phyloP scores from a whole-genome alignment of 1,139 yeast genomes.

The Candida sojae region DNA sequence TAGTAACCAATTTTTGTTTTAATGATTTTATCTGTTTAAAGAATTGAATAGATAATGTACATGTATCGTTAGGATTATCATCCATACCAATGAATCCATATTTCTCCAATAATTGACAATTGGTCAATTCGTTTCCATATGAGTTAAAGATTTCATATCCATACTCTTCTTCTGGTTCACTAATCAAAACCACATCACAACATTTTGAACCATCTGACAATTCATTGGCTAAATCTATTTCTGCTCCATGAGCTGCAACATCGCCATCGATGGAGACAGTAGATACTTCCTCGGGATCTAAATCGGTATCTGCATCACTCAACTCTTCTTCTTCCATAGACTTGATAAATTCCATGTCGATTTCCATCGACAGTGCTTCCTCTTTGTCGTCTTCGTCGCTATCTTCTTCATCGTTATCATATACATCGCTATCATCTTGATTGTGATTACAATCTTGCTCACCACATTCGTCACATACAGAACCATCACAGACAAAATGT shows the following conservation, averaged over 20 bases:
- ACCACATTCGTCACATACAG: slow-evolving; percentile 78
- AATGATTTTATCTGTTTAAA: slow-evolving; percentile 37
- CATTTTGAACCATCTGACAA: slow-evolving; percentile 42
- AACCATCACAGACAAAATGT: slow-evolving; percentile 71
- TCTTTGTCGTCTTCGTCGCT: slow-evolving; percentile 21
- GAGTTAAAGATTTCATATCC: slow-evolving; percentile 68
- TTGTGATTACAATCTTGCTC: slow-evolving; percentile 57
- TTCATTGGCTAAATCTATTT: slow-evolving; percentile 32
- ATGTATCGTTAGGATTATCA: slow-evolving; percentile 56
- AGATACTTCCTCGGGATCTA: slow-evolving; percentile 24
- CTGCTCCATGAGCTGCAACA: slow-evolving; percentile 21
- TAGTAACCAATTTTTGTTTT: slow-evolving; percentile 20
- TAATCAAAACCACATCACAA: slow-evolving; percentile 56
- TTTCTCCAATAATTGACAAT: slow-evolving; percentile 64
- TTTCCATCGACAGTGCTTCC: slow-evolving; percentile 7
- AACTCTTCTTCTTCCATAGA: slow-evolving; percentile 30
- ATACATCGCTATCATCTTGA: slow-evolving; percentile 27
- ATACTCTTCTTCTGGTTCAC: slow-evolving; percentile 40
- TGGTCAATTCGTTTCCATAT: slow-evolving; percentile 68
- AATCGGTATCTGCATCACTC: slow-evolving; percentile 32
- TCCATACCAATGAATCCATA: slow-evolving; percentile 66
- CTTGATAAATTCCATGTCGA: slow-evolving; percentile 32
- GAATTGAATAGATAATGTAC: slow-evolving; percentile 58
- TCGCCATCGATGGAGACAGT: slow-evolving; percentile 22
- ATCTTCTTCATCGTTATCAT: slow-evolving; percentile 15